These are phyloP conservation scores for Aegilops tauschii DNA, from an alignment of 176 grass and related monocot species.

Conservation along the genomic window DNA sequence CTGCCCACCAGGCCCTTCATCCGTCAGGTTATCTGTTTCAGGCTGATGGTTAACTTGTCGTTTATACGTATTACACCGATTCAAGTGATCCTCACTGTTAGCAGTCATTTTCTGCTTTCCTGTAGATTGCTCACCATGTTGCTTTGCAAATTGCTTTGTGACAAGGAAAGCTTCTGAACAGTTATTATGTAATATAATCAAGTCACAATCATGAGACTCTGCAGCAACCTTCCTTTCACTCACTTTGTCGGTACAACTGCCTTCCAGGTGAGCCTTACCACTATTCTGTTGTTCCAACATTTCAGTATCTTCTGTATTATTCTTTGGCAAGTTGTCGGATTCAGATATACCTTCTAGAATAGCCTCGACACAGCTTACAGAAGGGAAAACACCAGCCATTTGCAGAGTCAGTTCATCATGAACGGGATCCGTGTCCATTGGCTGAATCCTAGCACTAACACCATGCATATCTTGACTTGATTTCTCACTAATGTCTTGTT, in stretches of 20 bases:
- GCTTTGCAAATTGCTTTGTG: too few species aligned
- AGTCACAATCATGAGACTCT: too few species aligned
- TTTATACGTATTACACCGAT: too few species aligned
- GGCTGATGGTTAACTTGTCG: too few species aligned
- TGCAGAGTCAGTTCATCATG: not conserved
- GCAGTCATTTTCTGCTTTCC: too few species aligned
- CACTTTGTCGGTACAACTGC: not conserved
- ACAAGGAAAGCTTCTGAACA: too few species aligned
- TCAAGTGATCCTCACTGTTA: too few species aligned
- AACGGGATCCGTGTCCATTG: not conserved
- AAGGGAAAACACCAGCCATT: not conserved
- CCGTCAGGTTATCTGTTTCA: too few species aligned
- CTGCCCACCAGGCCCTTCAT: too few species aligned
- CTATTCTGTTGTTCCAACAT: not conserved
- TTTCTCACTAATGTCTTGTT: slow-evolving; percentile 20
- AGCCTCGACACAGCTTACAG: not conserved
- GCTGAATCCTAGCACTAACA: not conserved
- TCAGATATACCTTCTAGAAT: slow-evolving; percentile 17
- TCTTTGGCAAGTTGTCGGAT: not conserved
- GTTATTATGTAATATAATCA: too few species aligned
- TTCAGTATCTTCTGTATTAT: not conserved
- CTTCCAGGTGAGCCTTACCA: not conserved
- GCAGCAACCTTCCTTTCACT: too few species aligned
- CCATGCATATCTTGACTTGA: slow-evolving; percentile 18
- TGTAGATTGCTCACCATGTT: too few species aligned